Percentiles rank a stretch among this genome's conserved stretches.
Evolutionary conservation across 2,329 filamentous ascomycete species (phyloP).

Genomic region (Pseudopithomyces chartarum): DNA sequence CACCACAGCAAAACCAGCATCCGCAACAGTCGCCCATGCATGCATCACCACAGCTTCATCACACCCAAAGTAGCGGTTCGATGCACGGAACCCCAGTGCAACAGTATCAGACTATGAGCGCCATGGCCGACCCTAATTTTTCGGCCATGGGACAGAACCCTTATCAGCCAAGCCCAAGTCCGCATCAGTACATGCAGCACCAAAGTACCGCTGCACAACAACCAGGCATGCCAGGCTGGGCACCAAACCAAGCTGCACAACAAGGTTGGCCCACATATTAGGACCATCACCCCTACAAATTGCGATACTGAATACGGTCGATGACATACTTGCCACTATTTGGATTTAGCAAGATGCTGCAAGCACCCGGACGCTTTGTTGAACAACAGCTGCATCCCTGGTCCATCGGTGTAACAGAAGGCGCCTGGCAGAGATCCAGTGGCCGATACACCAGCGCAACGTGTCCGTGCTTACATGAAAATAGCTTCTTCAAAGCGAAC

Average conservation of each 20-base stretch:
- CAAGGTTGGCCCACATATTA: slow-evolving; percentile 48
- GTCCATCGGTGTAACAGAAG: neutral
- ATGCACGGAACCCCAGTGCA: slow-evolving; percentile 51
- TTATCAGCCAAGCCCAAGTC: slow-evolving; percentile 55
- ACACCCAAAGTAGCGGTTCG: slow-evolving; percentile 48
- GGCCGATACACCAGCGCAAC: no score
- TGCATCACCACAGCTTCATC: slow-evolving; percentile 55
- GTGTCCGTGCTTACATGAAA: no score
- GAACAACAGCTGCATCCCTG: neutral
- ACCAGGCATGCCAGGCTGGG: slow-evolving; percentile 59
- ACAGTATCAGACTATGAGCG: slow-evolving; percentile 52
- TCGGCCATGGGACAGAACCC: slow-evolving; percentile 54
- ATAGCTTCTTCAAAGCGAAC: no score
- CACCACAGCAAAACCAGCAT: slow-evolving; percentile 50
- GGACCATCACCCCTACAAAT: neutral
- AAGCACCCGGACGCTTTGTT: no score
- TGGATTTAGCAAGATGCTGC: neutral
- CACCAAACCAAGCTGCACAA: slow-evolving; percentile 49
- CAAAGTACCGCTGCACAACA: slow-evolving; percentile 51
- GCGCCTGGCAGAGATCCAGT: no score
- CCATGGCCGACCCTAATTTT: slow-evolving; percentile 51
- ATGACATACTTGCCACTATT: neutral
- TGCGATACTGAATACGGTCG: neutral
- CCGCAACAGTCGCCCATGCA: slow-evolving; percentile 56
- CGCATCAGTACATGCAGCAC: slow-evolving; percentile 53